A percentile compares a stretch with the other conserved stretches of the same genome.
Conservation (phyloP, 23 red algal genomes). For the Gracilariopsis chorda region DNA sequence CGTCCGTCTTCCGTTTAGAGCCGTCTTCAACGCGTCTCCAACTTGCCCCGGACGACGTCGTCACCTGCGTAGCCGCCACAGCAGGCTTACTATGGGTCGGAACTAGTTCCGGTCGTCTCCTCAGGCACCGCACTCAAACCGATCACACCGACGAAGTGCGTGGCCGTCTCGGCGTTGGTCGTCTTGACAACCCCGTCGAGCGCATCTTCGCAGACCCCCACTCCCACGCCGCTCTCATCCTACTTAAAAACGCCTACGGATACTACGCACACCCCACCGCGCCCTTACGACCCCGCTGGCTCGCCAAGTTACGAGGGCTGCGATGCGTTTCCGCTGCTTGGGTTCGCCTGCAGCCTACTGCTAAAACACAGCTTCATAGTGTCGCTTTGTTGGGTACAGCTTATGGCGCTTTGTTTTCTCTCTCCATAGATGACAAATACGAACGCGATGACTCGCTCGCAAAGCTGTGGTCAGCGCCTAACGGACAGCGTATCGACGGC, state of each 20-base stretch:
- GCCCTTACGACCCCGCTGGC: slow-evolving; percentile 32
- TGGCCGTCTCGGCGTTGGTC: slow-evolving; percentile 4
- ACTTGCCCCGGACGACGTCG: slow-evolving; percentile 6
- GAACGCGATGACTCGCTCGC: slow-evolving; percentile 39
- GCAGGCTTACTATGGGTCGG: slow-evolving; percentile 48
- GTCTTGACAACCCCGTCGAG: slow-evolving; percentile 39
- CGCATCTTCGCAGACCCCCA: slow-evolving; percentile 55
- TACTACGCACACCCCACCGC: slow-evolving; percentile 37
- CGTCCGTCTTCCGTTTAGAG: neutral
- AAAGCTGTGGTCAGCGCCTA: slow-evolving; percentile 48
- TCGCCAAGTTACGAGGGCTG: slow-evolving; percentile 43
- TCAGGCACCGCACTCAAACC: slow-evolving; percentile 35
- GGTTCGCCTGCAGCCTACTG: neutral
- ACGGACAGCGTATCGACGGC: slow-evolving; percentile 52
- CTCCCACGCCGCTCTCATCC: slow-evolving; percentile 38
- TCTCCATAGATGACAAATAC: slow-evolving; percentile 40
- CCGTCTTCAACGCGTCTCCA: neutral
- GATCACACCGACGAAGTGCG: slow-evolving; percentile 23
- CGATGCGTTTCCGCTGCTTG: slow-evolving; percentile 42
- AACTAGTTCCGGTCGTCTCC: slow-evolving; percentile 36
- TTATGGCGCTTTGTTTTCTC: slow-evolving; percentile 46
- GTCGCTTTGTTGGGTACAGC: slow-evolving; percentile 48
- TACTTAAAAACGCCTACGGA: slow-evolving; percentile 32
- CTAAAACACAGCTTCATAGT: neutral
- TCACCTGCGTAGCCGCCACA: slow-evolving; percentile 23